Conservation (phyloP, 2,329 filamentous ascomycete genomes). For the Trichoderma endophyticum region DNA sequence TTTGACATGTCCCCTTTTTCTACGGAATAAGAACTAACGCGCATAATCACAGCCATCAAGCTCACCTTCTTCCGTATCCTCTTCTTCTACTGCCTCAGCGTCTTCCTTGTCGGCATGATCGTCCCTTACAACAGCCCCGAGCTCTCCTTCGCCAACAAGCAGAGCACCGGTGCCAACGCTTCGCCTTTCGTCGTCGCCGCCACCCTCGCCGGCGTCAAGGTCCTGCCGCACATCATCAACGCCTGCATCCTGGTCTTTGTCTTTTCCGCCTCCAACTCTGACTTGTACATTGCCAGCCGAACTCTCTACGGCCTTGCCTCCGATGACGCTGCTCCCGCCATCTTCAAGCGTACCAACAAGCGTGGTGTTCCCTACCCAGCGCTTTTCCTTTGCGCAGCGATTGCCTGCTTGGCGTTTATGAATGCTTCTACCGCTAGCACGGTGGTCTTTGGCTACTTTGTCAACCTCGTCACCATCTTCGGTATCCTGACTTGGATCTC, state of each 20-base stretch:
- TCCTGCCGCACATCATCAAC: constrained; percentile 67
- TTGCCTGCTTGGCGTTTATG: constrained; percentile 67
- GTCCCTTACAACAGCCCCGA: constrained; percentile 66
- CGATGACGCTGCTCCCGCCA: constrained; percentile 66
- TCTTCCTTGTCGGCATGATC: constrained; percentile 72
- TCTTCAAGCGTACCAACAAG: constrained; percentile 69
- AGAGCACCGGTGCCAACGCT: constrained; percentile 41
- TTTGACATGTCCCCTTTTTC: neutral
- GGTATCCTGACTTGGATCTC: constrained; percentile 66
- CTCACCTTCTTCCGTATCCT: constrained; percentile 79
- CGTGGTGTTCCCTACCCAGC: constrained; percentile 69
- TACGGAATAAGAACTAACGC: neutral
- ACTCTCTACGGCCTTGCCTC: constrained; percentile 71
- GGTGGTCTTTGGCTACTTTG: constrained; percentile 59
- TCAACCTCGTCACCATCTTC: constrained; percentile 66
- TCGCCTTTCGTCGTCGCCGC: constrained; percentile 75
- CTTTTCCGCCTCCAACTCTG: constrained; percentile 73
- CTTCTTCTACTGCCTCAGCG: constrained; percentile 73
- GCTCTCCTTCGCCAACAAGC: constrained; percentile 56
- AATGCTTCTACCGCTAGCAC: constrained; percentile 58
- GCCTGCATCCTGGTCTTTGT: constrained; percentile 72
- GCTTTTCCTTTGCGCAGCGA: constrained; percentile 56
- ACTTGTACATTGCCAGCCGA: constrained; percentile 72
- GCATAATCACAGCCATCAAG: constrained; percentile 57
- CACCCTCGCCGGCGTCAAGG: constrained; percentile 57